phyloP scores from a whole-genome alignment of 2,329 filamentous ascomycete species.

The Colletotrichum caudatum region DNA sequence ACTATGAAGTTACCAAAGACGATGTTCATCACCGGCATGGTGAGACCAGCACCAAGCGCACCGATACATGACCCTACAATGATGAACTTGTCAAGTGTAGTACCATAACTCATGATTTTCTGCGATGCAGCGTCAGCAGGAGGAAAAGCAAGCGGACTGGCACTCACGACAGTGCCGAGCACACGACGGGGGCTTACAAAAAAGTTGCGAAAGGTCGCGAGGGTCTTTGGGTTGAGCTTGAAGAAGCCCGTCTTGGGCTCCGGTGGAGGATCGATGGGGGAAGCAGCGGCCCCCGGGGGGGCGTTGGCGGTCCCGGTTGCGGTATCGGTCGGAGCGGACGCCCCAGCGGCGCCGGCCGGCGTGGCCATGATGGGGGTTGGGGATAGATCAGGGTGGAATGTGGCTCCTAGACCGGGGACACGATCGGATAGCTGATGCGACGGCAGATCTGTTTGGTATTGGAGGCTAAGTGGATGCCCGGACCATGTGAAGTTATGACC shows the following conservation, averaged over 20 bases:
- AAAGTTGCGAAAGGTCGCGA: slow-evolving; percentile 37
- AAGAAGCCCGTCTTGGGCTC: slow-evolving; percentile 32
- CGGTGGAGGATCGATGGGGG: slow-evolving; percentile 9
- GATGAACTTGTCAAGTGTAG: slow-evolving; percentile 32
- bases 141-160: background rate
- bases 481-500: slow-evolving; percentile 25
- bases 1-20: slow-evolving; percentile 47
- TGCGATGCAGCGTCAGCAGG: slow-evolving; percentile 3
- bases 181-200: slow-evolving; percentile 19
- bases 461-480: slow-evolving; percentile 34
- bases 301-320: slow-evolving; percentile 22
- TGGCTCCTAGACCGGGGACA: slow-evolving; percentile 11
- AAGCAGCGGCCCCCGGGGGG: slow-evolving; percentile 4
- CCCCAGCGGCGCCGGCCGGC: slow-evolving; percentile 35
- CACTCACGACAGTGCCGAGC: background rate
- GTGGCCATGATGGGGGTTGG: slow-evolving; percentile 33
- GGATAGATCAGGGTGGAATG: background rate
- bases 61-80: slow-evolving; percentile 29
- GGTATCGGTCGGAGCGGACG: slow-evolving; percentile 30
- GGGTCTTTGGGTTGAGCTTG: slow-evolving; percentile 35
- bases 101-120: slow-evolving; percentile 35
- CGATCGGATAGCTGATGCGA: slow-evolving; percentile 20
- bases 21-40: slow-evolving; percentile 51
- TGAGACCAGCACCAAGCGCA: slow-evolving; percentile 39
- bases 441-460: slow-evolving; percentile 22